Evolutionary conservation across 2,329 filamentous ascomycete genomes (phyloP).

Genomic region (Aspergillus thermomutatus): DNA sequence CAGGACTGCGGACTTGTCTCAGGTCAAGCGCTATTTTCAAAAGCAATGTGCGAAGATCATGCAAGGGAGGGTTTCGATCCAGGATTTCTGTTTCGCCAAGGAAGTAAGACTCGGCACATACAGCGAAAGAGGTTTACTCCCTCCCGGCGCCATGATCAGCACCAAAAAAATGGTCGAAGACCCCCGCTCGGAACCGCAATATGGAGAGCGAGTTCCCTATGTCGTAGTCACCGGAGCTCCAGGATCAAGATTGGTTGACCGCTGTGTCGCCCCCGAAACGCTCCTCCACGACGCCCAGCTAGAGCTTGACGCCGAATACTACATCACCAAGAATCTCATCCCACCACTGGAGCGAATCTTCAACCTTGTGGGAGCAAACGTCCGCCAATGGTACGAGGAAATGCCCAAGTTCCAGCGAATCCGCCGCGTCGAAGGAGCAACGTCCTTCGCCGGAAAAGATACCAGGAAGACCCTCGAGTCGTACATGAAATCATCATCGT

Average conservation of each 20-base stretch:
- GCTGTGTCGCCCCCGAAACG: constrained; percentile 83
- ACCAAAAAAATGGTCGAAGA: constrained; percentile 83
- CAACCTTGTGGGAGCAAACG: constrained; percentile 89
- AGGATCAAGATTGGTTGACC: constrained; percentile 78
- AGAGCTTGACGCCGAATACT: constrained; percentile 90
- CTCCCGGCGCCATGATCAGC: constrained; percentile 84
- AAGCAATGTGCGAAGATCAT: constrained; percentile 89
- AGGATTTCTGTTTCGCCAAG: constrained; percentile 93
- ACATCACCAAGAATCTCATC: constrained; percentile 93
- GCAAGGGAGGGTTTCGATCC: constrained; percentile 79
- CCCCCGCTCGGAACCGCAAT: constrained; percentile 82
- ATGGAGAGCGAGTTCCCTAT: constrained; percentile 92
- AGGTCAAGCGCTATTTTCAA: constrained; percentile 88
- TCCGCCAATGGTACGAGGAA: constrained; percentile 88
- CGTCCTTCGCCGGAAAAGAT: constrained; percentile 26
- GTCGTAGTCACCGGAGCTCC: constrained; percentile 88
- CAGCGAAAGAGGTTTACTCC: constrained; percentile 72
- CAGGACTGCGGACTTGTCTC: constrained; percentile 80
- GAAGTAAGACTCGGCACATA: constrained; percentile 92
- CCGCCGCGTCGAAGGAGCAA: constrained; percentile 54
- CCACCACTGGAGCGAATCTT: constrained; percentile 95
- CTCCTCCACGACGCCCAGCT: constrained; percentile 72
- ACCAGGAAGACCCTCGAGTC: constrained; percentile 77
- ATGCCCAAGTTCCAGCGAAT: constrained; percentile 89
- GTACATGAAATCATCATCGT: constrained; percentile 82